Evolutionary conservation across 345 rosid species (phyloP).

Genomic region (Syzygium grande): DNA sequence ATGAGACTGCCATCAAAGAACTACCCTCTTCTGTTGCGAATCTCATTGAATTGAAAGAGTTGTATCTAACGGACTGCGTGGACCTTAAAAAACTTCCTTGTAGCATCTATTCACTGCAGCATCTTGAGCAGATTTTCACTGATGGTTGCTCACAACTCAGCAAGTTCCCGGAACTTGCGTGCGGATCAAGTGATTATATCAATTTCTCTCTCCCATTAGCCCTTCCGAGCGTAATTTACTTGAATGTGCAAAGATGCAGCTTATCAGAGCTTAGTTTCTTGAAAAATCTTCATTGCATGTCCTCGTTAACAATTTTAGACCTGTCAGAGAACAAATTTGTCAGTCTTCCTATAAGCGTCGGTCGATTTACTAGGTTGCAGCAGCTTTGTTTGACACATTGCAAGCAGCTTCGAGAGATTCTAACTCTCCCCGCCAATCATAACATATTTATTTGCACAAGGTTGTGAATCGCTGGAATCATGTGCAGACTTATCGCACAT

Average conservation of each 20-base stretch:
- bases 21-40: not conserved
- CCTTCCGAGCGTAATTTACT: not conserved
- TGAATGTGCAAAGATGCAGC: not conserved
- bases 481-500: not conserved
- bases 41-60: not conserved
- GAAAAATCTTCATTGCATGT: not conserved
- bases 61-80: not conserved
- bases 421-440: not conserved
- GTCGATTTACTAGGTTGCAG: too few species aligned
- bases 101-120: not conserved
- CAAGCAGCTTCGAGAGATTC: not conserved
- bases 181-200: not conserved
- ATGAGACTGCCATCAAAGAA: slow-evolving; percentile 3
- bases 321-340: not conserved
- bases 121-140: not conserved
- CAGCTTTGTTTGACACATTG: too few species aligned
- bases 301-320: not conserved
- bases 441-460: not conserved
- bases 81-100: not conserved
- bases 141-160: not conserved
- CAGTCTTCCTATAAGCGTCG: too few species aligned
- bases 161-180: not conserved
- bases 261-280: not conserved
- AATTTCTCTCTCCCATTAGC: not conserved
- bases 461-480: not conserved